Evolutionary conservation across 1,284 basidiomycete species (phyloP), one percentile per base, ranked within the genome.

Genomic region (Athelia psychrophila): DNA sequence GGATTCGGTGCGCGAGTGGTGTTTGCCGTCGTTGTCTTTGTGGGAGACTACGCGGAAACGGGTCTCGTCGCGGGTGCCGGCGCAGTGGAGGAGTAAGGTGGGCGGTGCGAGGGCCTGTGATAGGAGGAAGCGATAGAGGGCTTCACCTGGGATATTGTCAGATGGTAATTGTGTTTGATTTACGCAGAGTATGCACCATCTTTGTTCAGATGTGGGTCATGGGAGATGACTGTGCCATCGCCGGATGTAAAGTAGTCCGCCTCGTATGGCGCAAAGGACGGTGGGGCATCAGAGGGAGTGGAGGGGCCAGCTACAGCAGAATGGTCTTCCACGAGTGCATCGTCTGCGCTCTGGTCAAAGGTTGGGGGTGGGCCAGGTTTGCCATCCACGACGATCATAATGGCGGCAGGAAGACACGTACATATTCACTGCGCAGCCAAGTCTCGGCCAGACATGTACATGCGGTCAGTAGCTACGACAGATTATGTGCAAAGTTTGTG

Each of bases 71-170:
- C 88, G 88, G 0, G 77, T 77, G 2, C 87, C 88, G 16, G 67
- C 67, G 56, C 79, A 78, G 44, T 76, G 78, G 5, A 89, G 60
- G 35, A 71, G 64, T 54, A 81, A 73, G 15, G 60, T 68, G 3
- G 87, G 88, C 2, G 68, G 70, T 3, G 60, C 67, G 24, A 65
- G 64, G 2, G 83, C 74, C 47, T 86, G 81, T 2, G 77, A 74
- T 15, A 89, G 73, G 5, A 90, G 68, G 66, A 90, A 90, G 44
- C 86, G 80, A 62, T 87, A 88, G 8, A 89, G 72, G 0, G 86
- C 86, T 65, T 89, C 86, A 47, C 85, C 83, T 86, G 54, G 20
- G 23, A 46, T n/a, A 44, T 51, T 47, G 27, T 49, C 13, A 20
- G 54, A 27, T 18, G 35, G 23, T 40, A 44, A 44, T 24, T 22